These are phyloP conservation scores for Spergularia bocconei DNA, from an alignment of 148 eudicot genomes.

Conservation along the genomic window DNA sequence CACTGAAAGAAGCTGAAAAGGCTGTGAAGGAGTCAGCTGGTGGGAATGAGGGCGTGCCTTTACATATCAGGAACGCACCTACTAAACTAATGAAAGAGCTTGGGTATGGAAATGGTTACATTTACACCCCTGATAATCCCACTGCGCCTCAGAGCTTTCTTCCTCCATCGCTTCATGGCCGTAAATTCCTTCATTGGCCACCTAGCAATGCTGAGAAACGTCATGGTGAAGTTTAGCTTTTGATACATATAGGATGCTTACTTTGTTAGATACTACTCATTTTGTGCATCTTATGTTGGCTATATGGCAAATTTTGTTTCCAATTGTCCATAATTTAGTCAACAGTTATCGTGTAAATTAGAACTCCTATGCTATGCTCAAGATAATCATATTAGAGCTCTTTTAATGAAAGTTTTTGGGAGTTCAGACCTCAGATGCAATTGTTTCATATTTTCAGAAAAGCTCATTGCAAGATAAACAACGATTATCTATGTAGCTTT, in stretches of 20 bases:
- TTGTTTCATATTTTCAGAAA: too few species aligned
- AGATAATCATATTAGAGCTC: neutral
- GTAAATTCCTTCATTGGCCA: slow-evolving; percentile 76
- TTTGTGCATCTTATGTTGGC: neutral
- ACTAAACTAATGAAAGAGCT: slow-evolving; percentile 79
- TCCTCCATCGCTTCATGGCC: slow-evolving; percentile 64
- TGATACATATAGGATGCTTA: neutral
- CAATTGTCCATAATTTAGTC: neutral
- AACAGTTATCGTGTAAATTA: slow-evolving; percentile 2
- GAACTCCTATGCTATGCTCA: neutral
- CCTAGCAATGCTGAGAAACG: slow-evolving; percentile 22
- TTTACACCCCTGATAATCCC: slow-evolving; percentile 76
- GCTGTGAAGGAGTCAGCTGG: slow-evolving; percentile 76
- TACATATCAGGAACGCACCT: slow-evolving; percentile 87
- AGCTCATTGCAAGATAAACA: too few species aligned
- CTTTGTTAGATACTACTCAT: neutral
- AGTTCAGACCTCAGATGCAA: neutral
- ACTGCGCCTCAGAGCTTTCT: slow-evolving; percentile 50
- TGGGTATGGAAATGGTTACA: slow-evolving; percentile 78
- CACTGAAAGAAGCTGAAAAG: slow-evolving; percentile 53
- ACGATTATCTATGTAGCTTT: too few species aligned
- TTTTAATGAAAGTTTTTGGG: neutral
- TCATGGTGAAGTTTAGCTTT: slow-evolving; percentile 6
- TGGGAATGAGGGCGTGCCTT: slow-evolving; percentile 81
- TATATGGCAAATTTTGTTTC: slow-evolving; percentile 11